These are phyloP conservation scores for Trypanosoma caninum DNA, from an alignment of 208 protist genomes.

Conservation along the genomic window DNA sequence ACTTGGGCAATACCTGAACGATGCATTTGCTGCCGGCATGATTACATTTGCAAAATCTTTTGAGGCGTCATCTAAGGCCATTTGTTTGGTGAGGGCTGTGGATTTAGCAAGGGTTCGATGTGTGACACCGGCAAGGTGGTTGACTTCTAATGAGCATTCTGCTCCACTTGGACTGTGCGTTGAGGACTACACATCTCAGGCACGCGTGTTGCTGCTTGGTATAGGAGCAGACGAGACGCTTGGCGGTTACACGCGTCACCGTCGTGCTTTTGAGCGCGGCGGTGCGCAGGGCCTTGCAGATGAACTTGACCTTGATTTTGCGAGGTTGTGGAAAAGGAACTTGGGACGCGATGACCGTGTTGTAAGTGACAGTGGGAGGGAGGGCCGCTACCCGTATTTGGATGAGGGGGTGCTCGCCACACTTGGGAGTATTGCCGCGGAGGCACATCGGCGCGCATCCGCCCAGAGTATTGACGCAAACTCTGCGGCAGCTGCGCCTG, in stretches of 20 bases:
- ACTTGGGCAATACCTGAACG: slow-evolving; percentile 77
- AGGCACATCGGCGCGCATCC: slow-evolving; percentile 33
- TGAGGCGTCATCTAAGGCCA: slow-evolving; percentile 66
- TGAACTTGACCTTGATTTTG: slow-evolving; percentile 90
- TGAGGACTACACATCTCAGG: slow-evolving; percentile 41
- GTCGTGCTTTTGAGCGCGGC: slow-evolving; percentile 69
- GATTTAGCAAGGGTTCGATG: slow-evolving; percentile 55
- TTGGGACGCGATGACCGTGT: slow-evolving; percentile 94
- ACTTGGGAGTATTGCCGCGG: slow-evolving; percentile 60
- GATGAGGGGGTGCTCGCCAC: slow-evolving; percentile 89
- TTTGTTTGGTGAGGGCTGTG: slow-evolving; percentile 45
- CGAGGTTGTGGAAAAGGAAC: slow-evolving; percentile 93
- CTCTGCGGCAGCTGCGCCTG: neutral
- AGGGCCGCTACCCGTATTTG: slow-evolving; percentile 93
- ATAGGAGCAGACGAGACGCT: slow-evolving; percentile 96
- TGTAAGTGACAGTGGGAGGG: slow-evolving; percentile 88
- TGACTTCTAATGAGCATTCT: slow-evolving; percentile 6
- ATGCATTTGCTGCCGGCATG: slow-evolving; percentile 56
- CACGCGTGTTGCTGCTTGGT: slow-evolving; percentile 90
- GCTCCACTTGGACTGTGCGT: slow-evolving; percentile 35
- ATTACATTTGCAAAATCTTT: slow-evolving; percentile 47
- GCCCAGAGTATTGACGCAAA: slow-evolving; percentile 3
- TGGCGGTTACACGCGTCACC: slow-evolving; percentile 94
- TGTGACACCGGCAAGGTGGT: slow-evolving; percentile 54
- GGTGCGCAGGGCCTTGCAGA: slow-evolving; percentile 48